phyloP scores from a whole-genome alignment of 2,329 filamentous ascomycete species.

The Penicillium sp. region DNA sequence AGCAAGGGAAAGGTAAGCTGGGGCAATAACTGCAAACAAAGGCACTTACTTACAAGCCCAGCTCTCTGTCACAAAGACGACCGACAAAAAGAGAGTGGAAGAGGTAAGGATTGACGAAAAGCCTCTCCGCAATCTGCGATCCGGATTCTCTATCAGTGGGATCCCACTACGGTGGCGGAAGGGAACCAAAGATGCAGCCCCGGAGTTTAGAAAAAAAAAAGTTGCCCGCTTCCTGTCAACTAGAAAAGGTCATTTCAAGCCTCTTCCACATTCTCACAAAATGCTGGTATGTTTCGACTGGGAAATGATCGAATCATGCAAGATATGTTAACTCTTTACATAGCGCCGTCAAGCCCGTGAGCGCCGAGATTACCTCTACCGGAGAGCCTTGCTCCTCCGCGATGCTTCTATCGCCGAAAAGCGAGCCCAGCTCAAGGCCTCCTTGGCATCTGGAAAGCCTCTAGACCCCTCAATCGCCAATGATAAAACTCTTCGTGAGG shows the following conservation, averaged over 20 bases:
- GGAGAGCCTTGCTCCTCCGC: conserved; percentile 79
- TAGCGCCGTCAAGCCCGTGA: conserved; percentile 73
- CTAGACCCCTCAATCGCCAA: conserved; percentile 80
- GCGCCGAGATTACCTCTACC: conserved; percentile 85
- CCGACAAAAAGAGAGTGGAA: conserved; percentile 24
- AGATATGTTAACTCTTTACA: conserved; percentile 1
- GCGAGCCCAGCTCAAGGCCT: conserved; percentile 79
- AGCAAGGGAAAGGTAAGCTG: conserved; percentile 9
- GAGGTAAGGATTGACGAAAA: conserved; percentile 18
- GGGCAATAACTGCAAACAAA: neutral
- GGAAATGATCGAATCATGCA: neutral
- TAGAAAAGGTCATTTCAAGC: neutral
- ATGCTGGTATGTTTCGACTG: conserved; percentile 32
- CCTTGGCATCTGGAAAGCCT: conserved; percentile 85
- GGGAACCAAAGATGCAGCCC: conserved; percentile 29
- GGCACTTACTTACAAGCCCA: conserved; percentile 17
- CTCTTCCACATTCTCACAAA: conserved; percentile 16
- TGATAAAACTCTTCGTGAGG: conserved; percentile 77
- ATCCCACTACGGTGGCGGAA: conserved; percentile 33
- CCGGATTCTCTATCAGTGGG: conserved; percentile 29
- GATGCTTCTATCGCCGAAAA: conserved; percentile 94
- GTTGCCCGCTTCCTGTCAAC: conserved; percentile 28
- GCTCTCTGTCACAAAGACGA: conserved; percentile 22
- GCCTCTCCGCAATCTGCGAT: conserved; percentile 23
- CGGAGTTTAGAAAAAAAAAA: conserved; percentile 38